Percentiles rank a stretch among this genome's conserved stretches.
These are phyloP conservation scores for Talaromyces sp. DNA, from an alignment of 2,329 filamentous ascomycete genomes.

Conservation along the genomic window DNA sequence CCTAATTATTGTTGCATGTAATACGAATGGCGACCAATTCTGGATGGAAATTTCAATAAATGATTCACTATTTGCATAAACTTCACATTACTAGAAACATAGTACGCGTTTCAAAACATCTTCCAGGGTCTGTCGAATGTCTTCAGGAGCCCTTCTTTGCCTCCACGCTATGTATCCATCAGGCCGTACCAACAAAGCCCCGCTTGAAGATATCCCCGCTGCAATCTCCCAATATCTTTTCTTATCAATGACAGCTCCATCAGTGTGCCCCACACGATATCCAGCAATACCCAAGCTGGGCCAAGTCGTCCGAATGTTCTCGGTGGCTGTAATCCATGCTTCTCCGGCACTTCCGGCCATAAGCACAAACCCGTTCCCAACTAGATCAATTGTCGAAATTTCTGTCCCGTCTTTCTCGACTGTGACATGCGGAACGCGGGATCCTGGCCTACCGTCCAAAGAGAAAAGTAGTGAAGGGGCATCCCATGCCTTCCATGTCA, in stretches of 20 bases:
- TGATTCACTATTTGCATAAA: background rate
- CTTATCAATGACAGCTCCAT: background rate
- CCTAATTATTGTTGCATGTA: background rate
- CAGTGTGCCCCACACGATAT: background rate
- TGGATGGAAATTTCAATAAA: background rate
- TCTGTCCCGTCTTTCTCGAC: constrained; percentile 2
- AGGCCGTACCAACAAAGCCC: constrained; percentile 2
- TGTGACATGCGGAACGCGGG: constrained; percentile 6
- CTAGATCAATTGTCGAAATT: constrained; percentile 4
- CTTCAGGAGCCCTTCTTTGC: background rate
- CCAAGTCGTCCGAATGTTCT: constrained; percentile 1
- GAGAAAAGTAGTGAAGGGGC: constrained; percentile 4
- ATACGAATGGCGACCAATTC: background rate
- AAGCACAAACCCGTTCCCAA: constrained; percentile 6
- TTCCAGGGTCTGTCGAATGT: background rate
- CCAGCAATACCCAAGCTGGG: background rate
- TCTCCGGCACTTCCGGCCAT: constrained; percentile 2
- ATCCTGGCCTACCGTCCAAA: constrained; percentile 4
- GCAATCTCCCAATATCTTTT: constrained; percentile 1
- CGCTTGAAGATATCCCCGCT: constrained; percentile 6
- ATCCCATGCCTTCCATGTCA: constrained; percentile 7
- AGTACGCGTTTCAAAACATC: background rate
- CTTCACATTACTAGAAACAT: background rate
- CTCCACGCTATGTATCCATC: constrained; percentile 8
- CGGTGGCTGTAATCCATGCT: background rate